Base-by-base conservation (phyloP, 2,329 filamentous ascomycete species). In the Penicillium expansum region DNA sequence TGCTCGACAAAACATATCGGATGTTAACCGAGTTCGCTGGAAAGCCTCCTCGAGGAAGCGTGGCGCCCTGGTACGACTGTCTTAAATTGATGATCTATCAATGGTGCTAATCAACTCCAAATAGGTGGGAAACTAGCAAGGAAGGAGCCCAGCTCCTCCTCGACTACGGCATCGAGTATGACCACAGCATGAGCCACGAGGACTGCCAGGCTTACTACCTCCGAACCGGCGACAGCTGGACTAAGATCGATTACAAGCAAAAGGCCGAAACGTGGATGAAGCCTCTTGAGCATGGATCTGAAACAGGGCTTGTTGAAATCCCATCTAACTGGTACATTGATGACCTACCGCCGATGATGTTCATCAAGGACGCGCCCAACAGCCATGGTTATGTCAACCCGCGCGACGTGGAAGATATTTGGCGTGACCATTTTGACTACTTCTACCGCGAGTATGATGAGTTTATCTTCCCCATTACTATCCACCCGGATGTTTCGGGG, bases 401-500 rank as follows among this genome's bases (percentile, higher is more conserved):
- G 1, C 72, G 79, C 3, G 78, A 83, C 9, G 75, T 86, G 5
- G 83, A 86, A 69, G 76, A 80, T 56, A 83, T 86, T 71, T 86
- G 83, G 83, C 66, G 90, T 66, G 83, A 86, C 60, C 79, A 82
- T 54, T 84, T 86, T 58, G 79, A 83, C 61, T 86, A 90, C 71
- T 90, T 88, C 66, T 91, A 91, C 68, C 79, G 87, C 39, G 87
- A 91, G 71, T 87, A 90, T 60, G 87, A 91, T 64, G 86, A 89
- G 64, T 91, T 91, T 61, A 83, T 90, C 47, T 91, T 91, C 65
- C 88, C 89, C 0, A 88, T 91, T 69, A 90, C 88, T 0, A 86
- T 91, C 33, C 88, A 91, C 70, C 88, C 88, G 0, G 88, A 91
- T 66, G 86, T 89, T 0, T 86, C 83, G 1, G 89, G 89, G 0